These are phyloP conservation scores for Globisporangium emineosum DNA, from an alignment of 352 stramenopile species.

Conservation along the genomic window DNA sequence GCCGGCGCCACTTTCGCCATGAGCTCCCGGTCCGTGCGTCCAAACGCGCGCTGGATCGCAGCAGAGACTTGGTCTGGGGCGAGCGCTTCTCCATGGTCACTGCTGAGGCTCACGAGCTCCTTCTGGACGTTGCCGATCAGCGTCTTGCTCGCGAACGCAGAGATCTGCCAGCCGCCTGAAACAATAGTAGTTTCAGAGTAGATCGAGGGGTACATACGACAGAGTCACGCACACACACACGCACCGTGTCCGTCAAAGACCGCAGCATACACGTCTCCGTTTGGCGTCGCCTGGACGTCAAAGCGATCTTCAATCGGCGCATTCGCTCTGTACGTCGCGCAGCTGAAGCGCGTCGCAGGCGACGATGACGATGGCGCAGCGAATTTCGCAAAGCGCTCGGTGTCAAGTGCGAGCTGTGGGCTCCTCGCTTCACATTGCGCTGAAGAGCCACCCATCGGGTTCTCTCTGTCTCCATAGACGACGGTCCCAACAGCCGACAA, in stretches of 20 bases:
- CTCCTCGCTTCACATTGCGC: no score
- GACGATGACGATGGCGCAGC: no score
- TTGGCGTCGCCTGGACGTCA: conserved; percentile 57
- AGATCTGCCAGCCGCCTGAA: conserved; percentile 92
- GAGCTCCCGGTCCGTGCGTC: conserved; percentile 82
- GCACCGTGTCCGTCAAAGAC: conserved; percentile 91
- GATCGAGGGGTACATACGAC: no score
- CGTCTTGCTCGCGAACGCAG: conserved; percentile 80
- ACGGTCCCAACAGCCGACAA: conserved; percentile 42
- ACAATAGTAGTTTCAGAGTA: no score
- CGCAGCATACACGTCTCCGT: conserved; percentile 81
- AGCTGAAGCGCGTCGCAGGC: conserved; percentile 45
- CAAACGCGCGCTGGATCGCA: conserved; percentile 83
- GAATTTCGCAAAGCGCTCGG: conserved; percentile 41
- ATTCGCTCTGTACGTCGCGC: conserved; percentile 64
- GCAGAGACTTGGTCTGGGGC: conserved; percentile 52
- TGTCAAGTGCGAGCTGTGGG: conserved; percentile 55
- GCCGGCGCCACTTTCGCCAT: conserved; percentile 73
- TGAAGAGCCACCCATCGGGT: no score
- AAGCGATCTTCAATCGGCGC: conserved; percentile 83
- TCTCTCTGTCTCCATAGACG: no score
- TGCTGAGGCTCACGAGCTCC: conserved; percentile 52
- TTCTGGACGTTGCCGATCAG: conserved; percentile 82
- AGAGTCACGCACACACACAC: no score
- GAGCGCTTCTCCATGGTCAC: conserved; percentile 28